These are phyloP conservation scores for Aspergillus sp. DNA, from an alignment of 2,329 filamentous ascomycete species.

Conservation along the genomic window DNA sequence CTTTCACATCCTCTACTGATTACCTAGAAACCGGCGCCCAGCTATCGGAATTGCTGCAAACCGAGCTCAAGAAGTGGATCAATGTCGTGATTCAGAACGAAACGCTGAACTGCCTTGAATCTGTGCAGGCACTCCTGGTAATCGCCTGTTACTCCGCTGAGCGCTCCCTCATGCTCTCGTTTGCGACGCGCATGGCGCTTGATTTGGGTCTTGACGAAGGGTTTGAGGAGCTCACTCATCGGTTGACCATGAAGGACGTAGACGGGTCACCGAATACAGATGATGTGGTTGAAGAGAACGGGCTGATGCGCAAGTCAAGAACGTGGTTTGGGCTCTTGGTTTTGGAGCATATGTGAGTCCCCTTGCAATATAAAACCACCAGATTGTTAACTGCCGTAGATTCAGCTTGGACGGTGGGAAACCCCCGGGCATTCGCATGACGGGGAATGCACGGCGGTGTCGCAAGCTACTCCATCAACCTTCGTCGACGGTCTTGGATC, in stretches of 20 bases:
- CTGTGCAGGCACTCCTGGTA: conserved; percentile 53
- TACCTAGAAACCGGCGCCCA: conserved; percentile 27
- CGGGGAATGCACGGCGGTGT: conserved; percentile 43
- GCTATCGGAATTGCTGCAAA: conserved; percentile 45
- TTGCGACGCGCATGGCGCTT: conserved; percentile 53
- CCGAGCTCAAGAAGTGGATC: conserved; percentile 47
- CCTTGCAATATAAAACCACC: neutral
- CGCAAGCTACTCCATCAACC: conserved; percentile 47
- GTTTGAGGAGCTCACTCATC: conserved; percentile 40
- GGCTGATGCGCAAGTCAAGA: conserved; percentile 45
- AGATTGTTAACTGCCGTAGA: conserved; percentile 18
- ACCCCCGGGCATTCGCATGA: conserved; percentile 40
- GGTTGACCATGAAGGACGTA: conserved; percentile 26
- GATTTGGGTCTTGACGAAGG: conserved; percentile 49
- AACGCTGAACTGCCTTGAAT: conserved; percentile 46
- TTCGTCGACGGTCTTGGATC: conserved; percentile 48
- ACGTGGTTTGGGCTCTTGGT: conserved; percentile 56
- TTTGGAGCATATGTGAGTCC: conserved; percentile 49
- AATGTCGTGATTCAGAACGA: conserved; percentile 46
- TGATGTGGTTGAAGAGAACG: conserved; percentile 20
- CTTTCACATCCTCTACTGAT: neutral
- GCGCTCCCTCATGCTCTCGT: conserved; percentile 50
- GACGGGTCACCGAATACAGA: conserved; percentile 18
- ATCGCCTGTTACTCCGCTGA: conserved; percentile 56
- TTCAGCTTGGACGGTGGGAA: conserved; percentile 49